phyloP scores from a whole-genome alignment of 768 basidiomycete species.

The Leccinum subgranulosum region DNA sequence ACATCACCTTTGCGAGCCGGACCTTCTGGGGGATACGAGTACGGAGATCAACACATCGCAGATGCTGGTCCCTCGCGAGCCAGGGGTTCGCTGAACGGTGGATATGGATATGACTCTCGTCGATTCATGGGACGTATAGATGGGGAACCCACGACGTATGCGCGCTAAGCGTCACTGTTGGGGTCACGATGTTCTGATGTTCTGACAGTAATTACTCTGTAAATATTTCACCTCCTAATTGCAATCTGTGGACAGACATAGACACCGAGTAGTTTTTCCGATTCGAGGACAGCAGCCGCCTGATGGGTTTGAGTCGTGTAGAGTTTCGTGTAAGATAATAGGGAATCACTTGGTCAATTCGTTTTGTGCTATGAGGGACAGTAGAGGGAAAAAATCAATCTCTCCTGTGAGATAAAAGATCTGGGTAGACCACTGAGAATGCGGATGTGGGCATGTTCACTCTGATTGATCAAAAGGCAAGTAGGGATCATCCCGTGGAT shows the following conservation, averaged over 20 bases:
- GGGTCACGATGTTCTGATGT: not conserved
- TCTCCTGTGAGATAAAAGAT: not conserved
- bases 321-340: no score
- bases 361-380: no score
- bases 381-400: not conserved
- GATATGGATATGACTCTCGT: constrained; percentile 4
- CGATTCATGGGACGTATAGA: not conserved
- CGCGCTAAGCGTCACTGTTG: not conserved
- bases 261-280: no score
- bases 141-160: not conserved
- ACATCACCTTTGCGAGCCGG: not conserved
- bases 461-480: not conserved
- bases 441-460: not conserved
- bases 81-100: not conserved
- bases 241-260: not conserved
- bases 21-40: not conserved
- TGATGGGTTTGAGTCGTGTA: no score
- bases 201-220: not conserved
- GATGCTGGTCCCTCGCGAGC: constrained; percentile 1
- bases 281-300: no score
- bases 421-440: not conserved
- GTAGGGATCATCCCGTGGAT: not conserved
- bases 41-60: not conserved
- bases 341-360: not conserved
- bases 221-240: not conserved